phyloP scores from a whole-genome alignment of 2,329 filamentous ascomycete species.

The Septoria linicola region DNA sequence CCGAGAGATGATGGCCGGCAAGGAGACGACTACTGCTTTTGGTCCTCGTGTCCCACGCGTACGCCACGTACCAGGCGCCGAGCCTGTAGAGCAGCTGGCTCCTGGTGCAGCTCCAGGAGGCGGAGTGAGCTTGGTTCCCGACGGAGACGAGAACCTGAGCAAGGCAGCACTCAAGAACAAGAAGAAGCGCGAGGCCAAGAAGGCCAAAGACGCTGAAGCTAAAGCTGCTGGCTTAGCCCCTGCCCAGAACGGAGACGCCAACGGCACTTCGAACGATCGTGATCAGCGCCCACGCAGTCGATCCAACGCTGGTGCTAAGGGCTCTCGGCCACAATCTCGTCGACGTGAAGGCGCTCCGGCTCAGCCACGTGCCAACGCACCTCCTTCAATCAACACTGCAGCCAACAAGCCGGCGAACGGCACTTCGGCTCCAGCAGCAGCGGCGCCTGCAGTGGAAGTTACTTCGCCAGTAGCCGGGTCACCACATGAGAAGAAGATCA shows the following conservation, averaged over 20 bases:
- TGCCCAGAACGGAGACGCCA: slow-evolving; percentile 46
- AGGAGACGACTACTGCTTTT: slow-evolving; percentile 68
- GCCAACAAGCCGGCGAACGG: slow-evolving; percentile 19
- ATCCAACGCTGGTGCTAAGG: slow-evolving; percentile 30
- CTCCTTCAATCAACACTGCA: slow-evolving; percentile 34
- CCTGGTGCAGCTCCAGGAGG: slow-evolving; percentile 69
- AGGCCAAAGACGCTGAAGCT: slow-evolving; percentile 74
- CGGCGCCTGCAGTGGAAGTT: slow-evolving; percentile 52
- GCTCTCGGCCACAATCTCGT: slow-evolving; percentile 31
- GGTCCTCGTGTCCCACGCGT: slow-evolving; percentile 61
- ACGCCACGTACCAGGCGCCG: slow-evolving; percentile 83
- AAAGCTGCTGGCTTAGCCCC: slow-evolving; percentile 52
- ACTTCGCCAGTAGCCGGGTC: slow-evolving; percentile 58
- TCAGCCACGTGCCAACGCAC: slow-evolving; percentile 34
- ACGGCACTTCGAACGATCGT: slow-evolving; percentile 25
- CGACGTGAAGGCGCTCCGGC: slow-evolving; percentile 28
- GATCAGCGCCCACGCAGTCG: slow-evolving; percentile 36
- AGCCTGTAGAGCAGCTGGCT: slow-evolving; percentile 59
- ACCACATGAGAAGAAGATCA: slow-evolving; percentile 90
- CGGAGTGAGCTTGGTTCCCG: slow-evolving; percentile 62
- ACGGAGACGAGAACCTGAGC: slow-evolving; percentile 71
- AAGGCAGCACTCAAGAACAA: slow-evolving; percentile 93
- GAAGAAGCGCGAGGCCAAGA: slow-evolving; percentile 95
- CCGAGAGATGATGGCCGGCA: slow-evolving; percentile 67
- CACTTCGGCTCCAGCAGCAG: slow-evolving; percentile 16